A percentile compares a stretch with the other conserved stretches of the same genome.
Conservation (phyloP, 2,329 filamentous ascomycete genomes). For the Macrophomina tecta region DNA sequence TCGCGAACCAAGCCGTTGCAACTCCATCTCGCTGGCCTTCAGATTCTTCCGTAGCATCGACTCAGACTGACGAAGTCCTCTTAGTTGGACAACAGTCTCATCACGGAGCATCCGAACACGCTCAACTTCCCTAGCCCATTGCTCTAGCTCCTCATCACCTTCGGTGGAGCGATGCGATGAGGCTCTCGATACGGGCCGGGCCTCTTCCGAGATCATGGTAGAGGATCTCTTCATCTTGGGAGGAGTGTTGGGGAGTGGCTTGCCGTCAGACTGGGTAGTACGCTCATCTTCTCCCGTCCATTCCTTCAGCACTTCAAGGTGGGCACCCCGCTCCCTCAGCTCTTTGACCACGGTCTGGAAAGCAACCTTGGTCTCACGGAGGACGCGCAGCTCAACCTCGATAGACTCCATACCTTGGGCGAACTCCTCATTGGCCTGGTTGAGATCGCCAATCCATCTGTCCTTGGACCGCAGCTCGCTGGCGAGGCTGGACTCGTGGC, state of each 20-base stretch:
- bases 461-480: constrained; percentile 37
- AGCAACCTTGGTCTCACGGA: constrained; percentile 40
- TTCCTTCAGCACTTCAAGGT: constrained; percentile 37
- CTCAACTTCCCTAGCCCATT: constrained; percentile 44
- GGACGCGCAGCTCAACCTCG: constrained; percentile 38
- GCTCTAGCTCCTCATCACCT: constrained; percentile 35
- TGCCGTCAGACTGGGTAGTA: neutral
- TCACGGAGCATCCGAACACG: constrained; percentile 42
- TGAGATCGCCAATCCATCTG: constrained; percentile 37
- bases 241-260: constrained; percentile 12
- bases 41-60: constrained; percentile 40
- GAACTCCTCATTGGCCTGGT: constrained; percentile 36
- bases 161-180: constrained; percentile 15
- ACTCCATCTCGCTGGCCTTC: constrained; percentile 40
- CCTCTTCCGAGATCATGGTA: constrained; percentile 9
- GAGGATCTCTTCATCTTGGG: constrained; percentile 2
- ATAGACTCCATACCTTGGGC: constrained; percentile 36
- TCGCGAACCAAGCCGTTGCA: constrained; percentile 37
- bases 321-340: constrained; percentile 37
- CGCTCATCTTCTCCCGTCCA: constrained; percentile 30
- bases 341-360: constrained; percentile 40
- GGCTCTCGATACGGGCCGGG: neutral
- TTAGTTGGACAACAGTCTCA: constrained; percentile 42
- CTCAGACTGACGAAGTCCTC: constrained; percentile 40
- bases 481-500: constrained; percentile 34